These are phyloP conservation scores for Chenopodium album DNA, from an alignment of 148 eudicot species.

Conservation along the genomic window DNA sequence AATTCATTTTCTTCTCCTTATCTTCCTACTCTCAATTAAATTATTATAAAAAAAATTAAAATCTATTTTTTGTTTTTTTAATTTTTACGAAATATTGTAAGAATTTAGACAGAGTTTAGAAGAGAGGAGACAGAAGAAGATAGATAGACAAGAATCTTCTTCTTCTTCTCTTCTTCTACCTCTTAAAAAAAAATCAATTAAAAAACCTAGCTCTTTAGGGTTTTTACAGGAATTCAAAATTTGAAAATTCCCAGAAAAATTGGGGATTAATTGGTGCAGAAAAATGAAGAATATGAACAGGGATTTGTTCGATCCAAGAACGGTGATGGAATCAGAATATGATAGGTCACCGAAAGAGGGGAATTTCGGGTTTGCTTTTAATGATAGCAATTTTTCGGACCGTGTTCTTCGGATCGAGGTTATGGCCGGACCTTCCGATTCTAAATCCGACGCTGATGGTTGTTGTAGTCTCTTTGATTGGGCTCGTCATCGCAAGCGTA, in stretches of 20 bases:
- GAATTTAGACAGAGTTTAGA: neutral
- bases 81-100: neutral
- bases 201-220: constrained; percentile 22
- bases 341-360: constrained; percentile 42
- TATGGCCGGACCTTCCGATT: constrained; percentile 52
- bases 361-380: constrained; percentile 83
- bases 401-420: constrained; percentile 75
- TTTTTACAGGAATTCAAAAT: neutral
- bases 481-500: constrained; percentile 67
- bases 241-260: neutral
- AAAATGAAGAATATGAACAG: constrained; percentile 31
- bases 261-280: neutral
- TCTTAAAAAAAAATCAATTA: neutral
- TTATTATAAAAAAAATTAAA: neutral
- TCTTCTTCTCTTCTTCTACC: constrained; percentile 16
- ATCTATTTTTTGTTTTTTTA: neutral
- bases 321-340: constrained; percentile 63
- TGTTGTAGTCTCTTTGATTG: constrained; percentile 64
- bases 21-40: neutral
- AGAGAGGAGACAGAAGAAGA: constrained; percentile 23
- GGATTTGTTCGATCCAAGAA: constrained; percentile 75
- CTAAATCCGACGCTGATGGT: constrained; percentile 42
- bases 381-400: constrained; percentile 86
- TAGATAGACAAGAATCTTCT: neutral
- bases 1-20: neutral